Base-by-base conservation (phyloP, 192 early-diverging fungal genomes). In the Kickxella alabastrina region DNA sequence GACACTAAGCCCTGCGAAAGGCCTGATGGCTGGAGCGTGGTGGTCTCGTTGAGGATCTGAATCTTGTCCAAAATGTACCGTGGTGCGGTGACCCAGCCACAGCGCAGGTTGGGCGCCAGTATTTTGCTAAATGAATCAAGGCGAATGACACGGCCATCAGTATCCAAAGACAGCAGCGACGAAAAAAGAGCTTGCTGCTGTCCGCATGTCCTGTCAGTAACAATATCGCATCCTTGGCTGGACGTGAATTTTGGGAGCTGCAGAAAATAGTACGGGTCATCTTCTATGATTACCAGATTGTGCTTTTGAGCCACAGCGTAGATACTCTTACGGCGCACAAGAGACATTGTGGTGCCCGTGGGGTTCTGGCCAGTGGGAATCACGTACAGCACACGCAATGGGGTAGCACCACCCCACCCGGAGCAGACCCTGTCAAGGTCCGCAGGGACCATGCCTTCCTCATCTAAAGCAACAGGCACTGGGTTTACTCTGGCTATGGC, bases 111-210 rank as follows among this genome's bases (percentile, higher is more conserved):
- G 9, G 90, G 85, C 8, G 88, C 89, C 29, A 98, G 57, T 39
- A 98, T 86, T 66, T 98, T 98, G 67, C 87, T 90, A 62, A 98
- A 85, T 17, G 87, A 90, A 55, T 98, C 95, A 46, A 95, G 87
- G 2, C 95, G 83, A 24, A 98, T 76, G 0, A 98, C 93, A 8
- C 95, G 82, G 5, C 84, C 86, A 57, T 98, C 91, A 3, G 57
- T 68, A 78, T 95, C 92, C 55, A 98, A 77, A 14, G 91, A 92
- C 14, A 93, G 80, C 66, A 95, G 93, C 2, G 87, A 89, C 5
- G 87, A 82, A 10, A 84, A 56, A 62, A 81, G 79, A 1, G 41
- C 25, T n/a, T 47, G 42, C 19, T 6, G 39, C 32, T 3, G 14
- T 19, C 37, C 34, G 14, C 32, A 32, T 45, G 42, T 32, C 6